Conservation (phyloP, 2,329 filamentous ascomycete genomes). For the Aspergillus calidoustus region DNA sequence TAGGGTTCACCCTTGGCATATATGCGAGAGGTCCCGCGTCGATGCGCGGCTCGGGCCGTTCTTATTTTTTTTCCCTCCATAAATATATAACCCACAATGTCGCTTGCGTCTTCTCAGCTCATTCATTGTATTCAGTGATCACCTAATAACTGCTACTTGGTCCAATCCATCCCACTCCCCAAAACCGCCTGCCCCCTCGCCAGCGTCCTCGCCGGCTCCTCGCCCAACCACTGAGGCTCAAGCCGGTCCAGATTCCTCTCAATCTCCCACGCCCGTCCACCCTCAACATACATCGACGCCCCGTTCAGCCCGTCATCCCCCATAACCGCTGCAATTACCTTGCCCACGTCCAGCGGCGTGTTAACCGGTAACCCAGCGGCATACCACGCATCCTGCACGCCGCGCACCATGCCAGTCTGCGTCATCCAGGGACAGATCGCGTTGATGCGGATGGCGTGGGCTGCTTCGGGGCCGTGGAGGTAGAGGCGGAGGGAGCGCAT, state of each 20-base stretch:
- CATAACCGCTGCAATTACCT: slow-evolving; percentile 42
- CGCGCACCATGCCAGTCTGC: slow-evolving; percentile 36
- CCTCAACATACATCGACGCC: slow-evolving; percentile 48
- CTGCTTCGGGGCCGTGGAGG: slow-evolving; percentile 27
- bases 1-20: neutral
- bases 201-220: slow-evolving; percentile 39
- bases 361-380: slow-evolving; percentile 46
- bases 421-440: slow-evolving; percentile 53
- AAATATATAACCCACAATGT: too few species aligned
- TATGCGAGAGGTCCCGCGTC: slow-evolving; percentile 5
- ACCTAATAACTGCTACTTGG: too few species aligned
- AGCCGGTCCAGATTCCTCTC: slow-evolving; percentile 49
- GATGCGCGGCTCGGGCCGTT: too few species aligned
- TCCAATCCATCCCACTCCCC: slow-evolving; percentile 1
- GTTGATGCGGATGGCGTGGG: slow-evolving; percentile 49
- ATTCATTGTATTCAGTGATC: too few species aligned
- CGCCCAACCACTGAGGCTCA: slow-evolving; percentile 50
- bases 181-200: slow-evolving; percentile 41
- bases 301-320: slow-evolving; percentile 43
- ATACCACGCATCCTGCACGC: slow-evolving; percentile 41
- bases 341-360: slow-evolving; percentile 45
- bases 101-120: too few species aligned
- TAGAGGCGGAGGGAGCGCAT: slow-evolving; percentile 51
- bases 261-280: slow-evolving; percentile 50
- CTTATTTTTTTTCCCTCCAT: too few species aligned